phyloP scores from a whole-genome alignment of 352 stramenopile species.

The Pseudoperonospora humuli region DNA sequence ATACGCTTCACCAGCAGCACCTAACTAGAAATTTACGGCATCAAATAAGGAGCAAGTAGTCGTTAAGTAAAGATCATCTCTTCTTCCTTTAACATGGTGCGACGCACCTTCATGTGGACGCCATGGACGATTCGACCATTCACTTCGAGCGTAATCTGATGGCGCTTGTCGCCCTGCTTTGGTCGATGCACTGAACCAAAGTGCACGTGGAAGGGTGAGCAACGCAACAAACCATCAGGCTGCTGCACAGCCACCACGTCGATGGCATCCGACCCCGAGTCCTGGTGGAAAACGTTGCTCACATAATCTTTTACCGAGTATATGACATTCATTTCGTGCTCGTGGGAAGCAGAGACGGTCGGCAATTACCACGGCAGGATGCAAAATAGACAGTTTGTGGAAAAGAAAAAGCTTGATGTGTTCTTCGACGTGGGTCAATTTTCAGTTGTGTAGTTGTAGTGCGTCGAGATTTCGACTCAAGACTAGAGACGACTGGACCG shows the following conservation, averaged over 20 bases:
- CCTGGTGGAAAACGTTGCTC: constrained; percentile 69
- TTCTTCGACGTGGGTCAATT: constrained; percentile 4
- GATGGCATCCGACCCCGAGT: constrained; percentile 58
- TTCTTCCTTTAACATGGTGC: not conserved
- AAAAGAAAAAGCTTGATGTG: constrained; percentile 11
- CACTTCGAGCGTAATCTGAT: constrained; percentile 45
- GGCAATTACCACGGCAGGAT: not conserved
- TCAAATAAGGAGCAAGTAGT: too few relatives aligned
- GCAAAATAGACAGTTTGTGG: too few relatives aligned
- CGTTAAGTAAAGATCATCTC: not conserved
- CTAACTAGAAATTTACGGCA: constrained; percentile 37
- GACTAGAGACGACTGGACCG: constrained; percentile 14
- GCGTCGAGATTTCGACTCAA: constrained; percentile 7
- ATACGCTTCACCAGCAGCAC: constrained; percentile 57
- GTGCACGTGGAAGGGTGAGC: constrained; percentile 79
- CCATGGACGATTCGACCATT: constrained; percentile 46
- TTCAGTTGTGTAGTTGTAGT: constrained; percentile 18
- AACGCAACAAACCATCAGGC: constrained; percentile 44
- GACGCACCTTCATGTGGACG: constrained; percentile 66
- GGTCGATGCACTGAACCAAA: constrained; percentile 53
- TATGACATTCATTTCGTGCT: constrained; percentile 70
- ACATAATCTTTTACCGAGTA: constrained; percentile 85
- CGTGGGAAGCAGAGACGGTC: too few relatives aligned
- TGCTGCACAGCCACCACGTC: constrained; percentile 81
- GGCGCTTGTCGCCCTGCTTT: constrained; percentile 27